Evolutionary conservation across 768 basidiomycete genomes (phyloP), one percentile per base, ranked within the genome.

Genomic region (Suillus brevipes): DNA sequence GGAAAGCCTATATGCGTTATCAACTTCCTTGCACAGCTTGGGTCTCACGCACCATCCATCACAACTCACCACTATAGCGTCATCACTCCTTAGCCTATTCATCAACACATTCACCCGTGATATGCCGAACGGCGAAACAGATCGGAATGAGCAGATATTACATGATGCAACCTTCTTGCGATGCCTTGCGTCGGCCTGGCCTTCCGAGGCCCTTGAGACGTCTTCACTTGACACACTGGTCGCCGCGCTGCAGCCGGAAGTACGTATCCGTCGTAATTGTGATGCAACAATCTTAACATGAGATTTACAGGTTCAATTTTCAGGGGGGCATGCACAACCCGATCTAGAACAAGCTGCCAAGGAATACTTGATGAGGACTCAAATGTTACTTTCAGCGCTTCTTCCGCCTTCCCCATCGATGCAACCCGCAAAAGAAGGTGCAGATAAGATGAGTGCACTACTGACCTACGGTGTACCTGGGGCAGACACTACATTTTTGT

Each of bases 371-470:
- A 69, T 79, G 45, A 82, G 86, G 64, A 84, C 83, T 31, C 91
- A 90, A 69, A 84, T 84, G 31, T 78, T 92, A 18, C 78, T 92
- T 62, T 84, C 86, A 5, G 78, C 83, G 7, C 78, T 92, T 52
- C 78, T 91, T 20, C 86, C 88, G 6, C 60, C 71, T 13, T 68
- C 72, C n/a, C 65, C 63, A 36, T 65, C 68, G 31, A 67, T 67
- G 63, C 59, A 66, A 50, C 60, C 66, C 42, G 62, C 62, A 25
- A 73, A 67, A 67, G 78, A 70, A 63, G 69, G 72, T 34, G 70
- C 68, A 18, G 81, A 83, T 63, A 82, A 80, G 66, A 75, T 77
- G 62, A 69, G 71, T n/a, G 70, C 75, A n/a, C 77, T 89, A 37
- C 76, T 89, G 64, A 80, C 79, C 37, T 81, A 83, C 65, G 89